A percentile compares a stretch with the other conserved stretches of the same genome.
phyloP scores from a whole-genome alignment of 805 yeast species.

The Zygosaccharomyces lentus region DNA sequence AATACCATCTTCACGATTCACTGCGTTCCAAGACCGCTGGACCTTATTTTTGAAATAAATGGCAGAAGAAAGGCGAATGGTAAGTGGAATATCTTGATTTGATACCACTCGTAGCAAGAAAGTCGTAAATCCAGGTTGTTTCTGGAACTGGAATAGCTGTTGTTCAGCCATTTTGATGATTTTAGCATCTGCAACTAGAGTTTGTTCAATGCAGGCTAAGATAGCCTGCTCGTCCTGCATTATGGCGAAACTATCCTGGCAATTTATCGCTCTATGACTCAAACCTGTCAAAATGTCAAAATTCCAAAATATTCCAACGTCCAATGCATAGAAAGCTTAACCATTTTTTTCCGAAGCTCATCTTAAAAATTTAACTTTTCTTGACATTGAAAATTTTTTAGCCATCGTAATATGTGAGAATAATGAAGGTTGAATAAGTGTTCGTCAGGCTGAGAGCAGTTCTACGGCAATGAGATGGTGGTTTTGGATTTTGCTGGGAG shows the following conservation, averaged over 20 bases:
- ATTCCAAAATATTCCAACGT: not conserved
- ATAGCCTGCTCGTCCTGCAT: constrained; percentile 47
- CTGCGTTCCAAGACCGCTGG: constrained; percentile 47
- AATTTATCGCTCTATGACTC: not conserved
- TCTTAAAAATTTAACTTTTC: constrained; percentile 1
- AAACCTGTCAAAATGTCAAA: not conserved
- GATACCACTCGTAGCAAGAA: constrained; percentile 48
- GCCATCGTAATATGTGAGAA: not conserved
- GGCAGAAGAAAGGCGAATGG: constrained; percentile 55
- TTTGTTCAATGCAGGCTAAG: constrained; percentile 47
- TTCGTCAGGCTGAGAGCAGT: not conserved
- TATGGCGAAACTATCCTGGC: not conserved
- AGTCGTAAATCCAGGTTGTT: constrained; percentile 54
- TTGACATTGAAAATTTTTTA: not conserved
- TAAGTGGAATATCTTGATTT: constrained; percentile 41
- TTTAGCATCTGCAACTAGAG: constrained; percentile 49
- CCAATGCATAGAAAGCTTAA: not conserved
- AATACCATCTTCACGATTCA: constrained; percentile 32
- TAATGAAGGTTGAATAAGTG: not conserved
- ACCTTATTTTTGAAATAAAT: constrained; percentile 67
- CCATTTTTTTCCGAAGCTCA: constrained; percentile 4
- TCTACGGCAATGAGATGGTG: not conserved
- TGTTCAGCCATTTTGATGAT: constrained; percentile 51
- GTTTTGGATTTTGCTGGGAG: constrained; percentile 18
- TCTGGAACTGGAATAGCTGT: constrained; percentile 48